phyloP scores from a whole-genome alignment of 441 rosid genomes.

The Mallotus japonicus region DNA sequence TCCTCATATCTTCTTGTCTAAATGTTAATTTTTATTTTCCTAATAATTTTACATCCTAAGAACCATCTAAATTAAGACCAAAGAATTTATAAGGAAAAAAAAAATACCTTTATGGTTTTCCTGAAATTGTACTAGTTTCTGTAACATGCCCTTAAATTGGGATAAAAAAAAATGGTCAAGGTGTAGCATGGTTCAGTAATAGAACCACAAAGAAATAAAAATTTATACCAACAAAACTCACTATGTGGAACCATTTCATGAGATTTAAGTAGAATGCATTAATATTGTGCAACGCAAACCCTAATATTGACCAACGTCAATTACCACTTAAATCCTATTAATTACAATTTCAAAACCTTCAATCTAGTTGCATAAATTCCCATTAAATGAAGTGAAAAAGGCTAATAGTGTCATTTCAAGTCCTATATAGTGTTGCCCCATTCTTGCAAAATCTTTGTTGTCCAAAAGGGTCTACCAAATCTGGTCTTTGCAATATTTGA shows the following conservation, averaged over 20 bases:
- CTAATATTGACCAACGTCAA: not conserved
- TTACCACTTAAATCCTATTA: not conserved
- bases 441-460: conserved; percentile 1
- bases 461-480: conserved; percentile 1
- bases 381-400: not conserved
- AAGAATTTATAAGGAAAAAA: too few relatives aligned
- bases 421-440: not conserved
- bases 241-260: too few relatives aligned
- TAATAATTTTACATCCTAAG: too few relatives aligned
- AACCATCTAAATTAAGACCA: too few relatives aligned
- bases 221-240: not conserved
- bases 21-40: too few relatives aligned
- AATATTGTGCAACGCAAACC: too few relatives aligned
- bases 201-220: not conserved
- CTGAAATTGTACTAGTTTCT: too few relatives aligned
- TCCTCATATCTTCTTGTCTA: too few relatives aligned
- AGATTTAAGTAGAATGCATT: not conserved
- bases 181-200: not conserved
- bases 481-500: not conserved
- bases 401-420: conserved; percentile 9
- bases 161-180: not conserved
- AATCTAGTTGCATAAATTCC: not conserved
- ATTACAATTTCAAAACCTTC: not conserved
- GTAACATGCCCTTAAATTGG: too few relatives aligned
- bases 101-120: too few relatives aligned